phyloP scores from a whole-genome alignment of 2,329 filamentous ascomycete species.

The Cladosporium sphaerospermum region DNA sequence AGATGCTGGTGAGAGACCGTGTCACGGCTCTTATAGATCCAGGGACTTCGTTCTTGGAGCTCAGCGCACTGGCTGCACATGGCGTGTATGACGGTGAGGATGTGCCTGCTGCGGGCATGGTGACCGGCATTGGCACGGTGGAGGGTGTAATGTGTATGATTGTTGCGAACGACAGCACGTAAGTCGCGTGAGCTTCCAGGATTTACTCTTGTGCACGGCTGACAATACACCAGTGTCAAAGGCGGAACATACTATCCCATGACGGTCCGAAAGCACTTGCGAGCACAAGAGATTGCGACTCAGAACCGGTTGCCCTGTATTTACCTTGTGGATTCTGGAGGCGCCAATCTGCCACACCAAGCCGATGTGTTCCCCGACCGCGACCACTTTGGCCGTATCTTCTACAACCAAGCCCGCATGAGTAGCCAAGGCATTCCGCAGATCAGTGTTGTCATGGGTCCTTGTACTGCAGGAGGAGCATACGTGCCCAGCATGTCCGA shows the following conservation, averaged over 20 bases:
- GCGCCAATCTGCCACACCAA: slow-evolving; percentile 90
- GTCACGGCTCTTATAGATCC: slow-evolving; percentile 83
- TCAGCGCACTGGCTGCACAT: slow-evolving; percentile 86
- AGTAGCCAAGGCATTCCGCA: slow-evolving; percentile 83
- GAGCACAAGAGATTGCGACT: slow-evolving; percentile 82
- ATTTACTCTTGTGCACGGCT: slow-evolving; percentile 4
- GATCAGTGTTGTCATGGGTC: slow-evolving; percentile 92
- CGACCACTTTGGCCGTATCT: slow-evolving; percentile 94
- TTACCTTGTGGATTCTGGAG: slow-evolving; percentile 93
- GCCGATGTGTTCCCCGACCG: slow-evolving; percentile 92
- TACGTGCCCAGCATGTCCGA: slow-evolving; percentile 98
- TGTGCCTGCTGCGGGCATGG: slow-evolving; percentile 82
- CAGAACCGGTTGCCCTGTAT: slow-evolving; percentile 84
- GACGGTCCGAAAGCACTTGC: slow-evolving; percentile 93
- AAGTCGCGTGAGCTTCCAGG: slow-evolving; percentile 13
- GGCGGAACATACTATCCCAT: slow-evolving; percentile 96
- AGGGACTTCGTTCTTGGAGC: slow-evolving; percentile 82
- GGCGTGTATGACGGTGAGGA: slow-evolving; percentile 81
- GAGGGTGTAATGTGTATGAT: slow-evolving; percentile 89
- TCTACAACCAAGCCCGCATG: slow-evolving; percentile 97
- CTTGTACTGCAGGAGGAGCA: slow-evolving; percentile 90
- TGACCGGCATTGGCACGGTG: slow-evolving; percentile 85
- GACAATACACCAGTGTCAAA: slow-evolving; percentile 57
- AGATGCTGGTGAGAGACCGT: slow-evolving; percentile 90
- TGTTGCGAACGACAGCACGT: slow-evolving; percentile 88